Evolutionary conservation across 1,284 basidiomycete species (phyloP), one percentile per base, ranked within the genome.

Genomic region (Puccinia brachypodii): DNA sequence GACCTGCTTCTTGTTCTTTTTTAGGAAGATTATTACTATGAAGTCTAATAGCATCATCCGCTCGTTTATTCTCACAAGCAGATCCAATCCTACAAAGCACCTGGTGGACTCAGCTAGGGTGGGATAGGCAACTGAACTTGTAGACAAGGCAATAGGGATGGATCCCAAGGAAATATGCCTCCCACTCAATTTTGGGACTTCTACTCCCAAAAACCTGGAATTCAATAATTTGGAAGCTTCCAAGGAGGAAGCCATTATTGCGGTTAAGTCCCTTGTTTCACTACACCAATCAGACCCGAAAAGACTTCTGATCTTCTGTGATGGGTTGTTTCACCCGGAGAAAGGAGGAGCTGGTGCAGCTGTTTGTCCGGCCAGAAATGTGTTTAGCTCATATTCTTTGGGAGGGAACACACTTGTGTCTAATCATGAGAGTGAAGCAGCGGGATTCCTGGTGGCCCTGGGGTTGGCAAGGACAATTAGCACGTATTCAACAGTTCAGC

Each of bases 301-400:
- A 28, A 25, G n/a, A 28, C 7, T 38, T 25, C 13, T 36, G 25
- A 74, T 36, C 50, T 76, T 76, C 58, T 38, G 50, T 19, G n/a
- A 76, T 76, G 74, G 74, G 50, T 76, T 56, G 3, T 62, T 62
- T n/a, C 22, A 60, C 36, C 36, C 31, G 38, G 74, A 25, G n/a
- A 76, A 76, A n/a, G 74, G 74, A 40, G 74, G 74, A n/a, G 74
- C 33, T 9, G 74, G 50, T 28, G 74, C 74, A 28, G 74, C 56
- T 31, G 58, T 60, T 9, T 36, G 47, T 19, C 47, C 38, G 4
- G 38, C 11, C 28, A 38, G 0, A 25, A 62, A 62, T 36, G 9
- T 28, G 28, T 62, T 36, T 31, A 62, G 25, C 28, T 62, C 47
- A 28, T 16, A 11, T 3, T 71, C 25, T 2, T 44, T 50, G 9